phyloP scores from a whole-genome alignment of 768 basidiomycete genomes.

The Clavulina sp. region DNA sequence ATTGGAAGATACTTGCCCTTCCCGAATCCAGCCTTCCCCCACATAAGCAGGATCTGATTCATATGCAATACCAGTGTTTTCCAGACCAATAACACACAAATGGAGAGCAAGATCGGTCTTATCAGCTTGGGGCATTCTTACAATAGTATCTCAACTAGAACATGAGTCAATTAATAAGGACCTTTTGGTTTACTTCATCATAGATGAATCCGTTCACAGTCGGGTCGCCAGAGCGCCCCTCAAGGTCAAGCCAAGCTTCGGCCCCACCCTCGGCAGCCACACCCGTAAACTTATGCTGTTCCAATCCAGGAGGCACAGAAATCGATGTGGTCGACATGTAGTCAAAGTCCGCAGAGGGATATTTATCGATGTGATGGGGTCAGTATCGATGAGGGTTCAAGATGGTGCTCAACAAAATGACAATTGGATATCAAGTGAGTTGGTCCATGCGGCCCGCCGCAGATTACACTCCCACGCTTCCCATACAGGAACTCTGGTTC shows the following conservation, averaged over 20 bases:
- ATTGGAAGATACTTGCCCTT: background rate
- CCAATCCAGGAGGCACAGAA: background rate
- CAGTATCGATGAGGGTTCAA: too few relatives aligned
- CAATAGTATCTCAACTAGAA: background rate
- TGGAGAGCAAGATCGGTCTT: background rate
- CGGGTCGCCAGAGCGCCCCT: background rate
- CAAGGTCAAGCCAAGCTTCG: background rate
- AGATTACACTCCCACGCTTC: too few relatives aligned
- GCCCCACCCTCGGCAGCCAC: background rate
- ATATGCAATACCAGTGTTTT: background rate
- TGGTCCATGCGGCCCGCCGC: too few relatives aligned
- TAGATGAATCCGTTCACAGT: background rate
- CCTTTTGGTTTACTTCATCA: background rate
- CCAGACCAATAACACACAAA: background rate
- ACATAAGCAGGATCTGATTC: background rate
- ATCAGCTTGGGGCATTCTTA: background rate
- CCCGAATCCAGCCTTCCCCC: background rate
- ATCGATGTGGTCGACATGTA: background rate
- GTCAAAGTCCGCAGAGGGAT: background rate
- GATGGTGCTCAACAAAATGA: too few relatives aligned
- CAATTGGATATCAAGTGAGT: too few relatives aligned
- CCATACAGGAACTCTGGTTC: too few relatives aligned
- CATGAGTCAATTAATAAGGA: background rate
- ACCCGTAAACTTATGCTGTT: background rate
- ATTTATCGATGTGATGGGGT: too few relatives aligned